These are phyloP conservation scores for Sicyos baderoa DNA, from an alignment of 306 rosid genomes.

Conservation along the genomic window DNA sequence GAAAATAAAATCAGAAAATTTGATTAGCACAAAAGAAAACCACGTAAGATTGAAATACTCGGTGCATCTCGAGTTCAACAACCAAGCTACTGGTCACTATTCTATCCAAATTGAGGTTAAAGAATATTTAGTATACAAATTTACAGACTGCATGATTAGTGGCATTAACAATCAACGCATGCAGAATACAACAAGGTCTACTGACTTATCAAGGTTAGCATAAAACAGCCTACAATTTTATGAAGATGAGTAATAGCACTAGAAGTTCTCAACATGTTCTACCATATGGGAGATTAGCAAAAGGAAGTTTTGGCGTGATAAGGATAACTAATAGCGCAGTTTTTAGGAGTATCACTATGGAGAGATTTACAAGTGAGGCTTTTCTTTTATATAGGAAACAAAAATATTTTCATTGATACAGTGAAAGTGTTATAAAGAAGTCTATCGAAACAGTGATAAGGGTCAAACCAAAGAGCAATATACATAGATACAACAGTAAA, in stretches of 20 bases:
- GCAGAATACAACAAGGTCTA: slow-evolving; percentile 2
- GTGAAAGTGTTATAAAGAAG: too few species aligned
- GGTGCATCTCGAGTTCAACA: background rate
- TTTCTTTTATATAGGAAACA: too few species aligned
- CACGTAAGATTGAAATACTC: background rate
- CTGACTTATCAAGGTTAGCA: background rate
- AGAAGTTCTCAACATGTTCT: background rate
- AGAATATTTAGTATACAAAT: background rate
- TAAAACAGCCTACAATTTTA: background rate
- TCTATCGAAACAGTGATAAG: too few species aligned
- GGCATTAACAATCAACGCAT: background rate
- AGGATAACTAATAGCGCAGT: background rate
- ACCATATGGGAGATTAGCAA: background rate
- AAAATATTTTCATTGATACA: too few species aligned
- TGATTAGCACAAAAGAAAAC: background rate
- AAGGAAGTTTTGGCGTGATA: background rate
- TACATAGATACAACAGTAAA: too few species aligned
- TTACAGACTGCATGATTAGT: background rate
- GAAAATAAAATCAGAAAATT: background rate
- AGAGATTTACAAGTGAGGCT: background rate
- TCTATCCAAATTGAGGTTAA: background rate
- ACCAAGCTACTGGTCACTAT: background rate
- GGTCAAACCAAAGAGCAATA: too few species aligned
- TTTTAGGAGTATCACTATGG: background rate
- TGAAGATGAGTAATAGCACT: background rate